These are phyloP conservation scores for Kandelia obovata DNA, from an alignment of 345 rosid genomes.

Conservation along the genomic window DNA sequence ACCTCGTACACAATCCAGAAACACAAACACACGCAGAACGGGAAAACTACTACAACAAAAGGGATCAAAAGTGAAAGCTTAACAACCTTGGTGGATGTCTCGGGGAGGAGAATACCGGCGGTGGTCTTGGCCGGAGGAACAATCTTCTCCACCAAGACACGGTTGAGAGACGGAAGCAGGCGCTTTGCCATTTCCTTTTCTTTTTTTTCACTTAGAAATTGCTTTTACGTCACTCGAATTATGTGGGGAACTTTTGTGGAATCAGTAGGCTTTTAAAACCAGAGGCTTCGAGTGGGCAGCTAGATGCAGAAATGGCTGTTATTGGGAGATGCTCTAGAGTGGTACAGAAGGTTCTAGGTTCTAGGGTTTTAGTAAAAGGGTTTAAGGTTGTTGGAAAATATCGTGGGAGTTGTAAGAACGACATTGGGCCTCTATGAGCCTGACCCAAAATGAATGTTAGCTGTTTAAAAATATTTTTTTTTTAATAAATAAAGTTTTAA, in stretches of 20 bases:
- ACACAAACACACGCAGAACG: background rate
- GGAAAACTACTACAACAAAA: no score
- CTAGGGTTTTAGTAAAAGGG: conserved; percentile 19
- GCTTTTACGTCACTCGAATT: background rate
- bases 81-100: conserved; percentile 56
- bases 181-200: conserved; percentile 63
- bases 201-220: no score
- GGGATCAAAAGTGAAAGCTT: no score
- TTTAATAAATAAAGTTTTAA: no score
- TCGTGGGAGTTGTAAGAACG: background rate
- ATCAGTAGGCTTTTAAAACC: background rate
- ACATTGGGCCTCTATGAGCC: background rate
- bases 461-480: no score
- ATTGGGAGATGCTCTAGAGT: background rate
- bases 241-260: background rate
- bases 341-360: conserved; percentile 17
- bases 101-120: conserved; percentile 77
- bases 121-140: conserved; percentile 75
- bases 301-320: background rate
- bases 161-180: conserved; percentile 62
- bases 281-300: background rate
- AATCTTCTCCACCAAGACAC: conserved; percentile 72
- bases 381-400: background rate
- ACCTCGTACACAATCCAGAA: no score
- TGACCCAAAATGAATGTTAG: background rate